These are phyloP conservation scores for Pythium biforme DNA, from an alignment of 352 stramenopile genomes.

Conservation along the genomic window DNA sequence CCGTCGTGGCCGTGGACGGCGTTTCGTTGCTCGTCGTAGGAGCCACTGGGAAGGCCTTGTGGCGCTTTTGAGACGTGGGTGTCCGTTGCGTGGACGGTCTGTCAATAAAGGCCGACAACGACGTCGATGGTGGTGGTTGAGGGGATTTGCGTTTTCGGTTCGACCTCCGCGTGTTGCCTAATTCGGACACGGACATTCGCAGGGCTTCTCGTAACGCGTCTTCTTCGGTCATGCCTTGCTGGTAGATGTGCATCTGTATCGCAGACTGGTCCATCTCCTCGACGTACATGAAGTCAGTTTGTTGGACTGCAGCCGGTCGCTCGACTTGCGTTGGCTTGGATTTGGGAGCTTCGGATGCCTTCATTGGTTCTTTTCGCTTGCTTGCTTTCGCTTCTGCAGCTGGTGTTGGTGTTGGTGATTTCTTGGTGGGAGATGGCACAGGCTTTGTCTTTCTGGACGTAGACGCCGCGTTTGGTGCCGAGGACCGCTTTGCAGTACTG, in stretches of 20 bases:
- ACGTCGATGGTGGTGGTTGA: neutral
- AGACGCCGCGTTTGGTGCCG: neutral
- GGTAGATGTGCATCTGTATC: constrained; percentile 55
- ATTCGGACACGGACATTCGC: constrained; percentile 38
- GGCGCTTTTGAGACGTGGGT: constrained; percentile 2
- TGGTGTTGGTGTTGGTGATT: too few species aligned
- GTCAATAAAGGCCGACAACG: neutral
- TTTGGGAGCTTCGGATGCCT: neutral
- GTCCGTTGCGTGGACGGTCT: constrained; percentile 1
- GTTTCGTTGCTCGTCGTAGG: neutral
- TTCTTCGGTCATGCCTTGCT: constrained; percentile 72
- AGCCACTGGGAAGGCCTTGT: neutral
- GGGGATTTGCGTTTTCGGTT: constrained; percentile 27
- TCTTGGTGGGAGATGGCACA: neutral
- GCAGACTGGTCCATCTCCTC: constrained; percentile 35
- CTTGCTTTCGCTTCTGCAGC: neutral
- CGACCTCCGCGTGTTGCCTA: constrained; percentile 27
- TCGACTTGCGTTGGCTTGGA: neutral
- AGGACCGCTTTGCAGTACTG: neutral
- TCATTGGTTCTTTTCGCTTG: neutral
- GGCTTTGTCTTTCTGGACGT: neutral
- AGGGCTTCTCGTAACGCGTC: constrained; percentile 65
- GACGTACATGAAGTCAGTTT: constrained; percentile 9
- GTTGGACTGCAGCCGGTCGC: neutral
- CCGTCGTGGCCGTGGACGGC: neutral